Percentiles rank a stretch among this genome's conserved stretches.
These are phyloP conservation scores for Lithospermum erythrorhizon DNA, from an alignment of 257 asterid genomes.

Conservation along the genomic window DNA sequence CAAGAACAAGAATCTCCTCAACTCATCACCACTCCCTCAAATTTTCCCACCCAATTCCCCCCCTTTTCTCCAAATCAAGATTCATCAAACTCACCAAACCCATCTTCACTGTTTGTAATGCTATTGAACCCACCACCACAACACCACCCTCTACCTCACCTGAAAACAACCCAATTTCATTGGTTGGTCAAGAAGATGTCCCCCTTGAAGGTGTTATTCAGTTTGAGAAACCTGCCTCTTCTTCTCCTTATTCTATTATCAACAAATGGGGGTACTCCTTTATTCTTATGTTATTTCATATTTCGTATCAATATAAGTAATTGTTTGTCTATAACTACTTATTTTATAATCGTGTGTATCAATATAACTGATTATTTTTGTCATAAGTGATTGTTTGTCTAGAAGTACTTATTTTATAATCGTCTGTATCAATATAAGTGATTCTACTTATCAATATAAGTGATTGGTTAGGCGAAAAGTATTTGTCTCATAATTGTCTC, in stretches of 20 bases:
- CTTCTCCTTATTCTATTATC: slow-evolving; percentile 20
- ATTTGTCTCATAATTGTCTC: too few relatives aligned
- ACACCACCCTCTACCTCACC: slow-evolving; percentile 8
- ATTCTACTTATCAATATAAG: too few relatives aligned
- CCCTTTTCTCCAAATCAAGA: slow-evolving; percentile 38
- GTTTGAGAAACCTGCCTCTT: slow-evolving; percentile 51
- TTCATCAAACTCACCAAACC: slow-evolving; percentile 13
- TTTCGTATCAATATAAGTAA: too few relatives aligned
- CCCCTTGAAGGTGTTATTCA: slow-evolving; percentile 83
- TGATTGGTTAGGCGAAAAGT: too few relatives aligned
- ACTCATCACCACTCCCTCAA: slow-evolving; percentile 28
- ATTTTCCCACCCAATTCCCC: slow-evolving; percentile 49
- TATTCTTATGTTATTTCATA: not conserved
- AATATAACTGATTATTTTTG: too few relatives aligned
- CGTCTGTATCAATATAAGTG: too few relatives aligned
- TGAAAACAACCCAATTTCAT: slow-evolving; percentile 30
- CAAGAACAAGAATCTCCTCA: slow-evolving; percentile 42
- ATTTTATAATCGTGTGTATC: too few relatives aligned
- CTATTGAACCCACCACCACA: slow-evolving; percentile 39
- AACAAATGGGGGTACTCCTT: slow-evolving; percentile 60
- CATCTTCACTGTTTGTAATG: slow-evolving; percentile 14
- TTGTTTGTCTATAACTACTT: too few relatives aligned
- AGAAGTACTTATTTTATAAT: too few relatives aligned
- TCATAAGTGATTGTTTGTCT: too few relatives aligned
- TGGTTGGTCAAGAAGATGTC: slow-evolving; percentile 44